Base-by-base conservation (phyloP, 441 rosid species). In the Euphorbia schlechtendalii region DNA sequence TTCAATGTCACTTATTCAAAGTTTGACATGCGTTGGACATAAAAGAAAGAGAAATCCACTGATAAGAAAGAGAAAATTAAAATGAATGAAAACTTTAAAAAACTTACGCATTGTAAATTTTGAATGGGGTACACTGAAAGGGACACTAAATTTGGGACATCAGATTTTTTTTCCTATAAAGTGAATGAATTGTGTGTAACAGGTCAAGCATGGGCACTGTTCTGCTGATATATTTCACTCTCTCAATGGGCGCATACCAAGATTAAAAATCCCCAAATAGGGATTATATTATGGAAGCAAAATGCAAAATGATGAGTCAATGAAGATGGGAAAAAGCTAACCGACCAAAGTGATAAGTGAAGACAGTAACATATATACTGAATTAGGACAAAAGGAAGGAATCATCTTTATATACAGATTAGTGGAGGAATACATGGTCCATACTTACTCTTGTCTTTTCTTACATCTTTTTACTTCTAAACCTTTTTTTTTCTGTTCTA, bases 171-270 rank as follows among this genome's bases (percentile, higher is more conserved):
- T n/a, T n/a, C n/a, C n/a, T n/a, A n/a, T n/a, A n/a, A n/a, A n/a
- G n/a, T 40, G 15, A 17, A 56, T 1, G 28, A n/a, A 48, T n/a
- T n/a, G 15, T 22, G 41, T 56, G 60, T 67, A 59, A 71, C 86
- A 92, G 98, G 80, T 92, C 98, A 18, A 88, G 96, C 82, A 71
- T 92, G 71, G 98, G 98, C 64, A 86, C 98, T 15, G 78, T 92
- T 60, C 71, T 92, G 82, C 76, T 92, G 73, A 92, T 92, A 77
- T 86, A 83, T 72, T 90, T 92, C 84, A 92, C 97, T 9, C 89
- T 88, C 20, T 82, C 91, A 2, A 74, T 83, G 8, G 73, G 77
- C 18, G 17, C 15, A 67, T 34, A 11, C 63, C 30, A 24, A 49
- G 30, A 22, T 22, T 20, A 51, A 4, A 15, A 17, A 14, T 5